These are phyloP conservation scores for Capsaspora owczarzaki DNA, from an alignment of 78 protist genomes.

Conservation along the genomic window DNA sequence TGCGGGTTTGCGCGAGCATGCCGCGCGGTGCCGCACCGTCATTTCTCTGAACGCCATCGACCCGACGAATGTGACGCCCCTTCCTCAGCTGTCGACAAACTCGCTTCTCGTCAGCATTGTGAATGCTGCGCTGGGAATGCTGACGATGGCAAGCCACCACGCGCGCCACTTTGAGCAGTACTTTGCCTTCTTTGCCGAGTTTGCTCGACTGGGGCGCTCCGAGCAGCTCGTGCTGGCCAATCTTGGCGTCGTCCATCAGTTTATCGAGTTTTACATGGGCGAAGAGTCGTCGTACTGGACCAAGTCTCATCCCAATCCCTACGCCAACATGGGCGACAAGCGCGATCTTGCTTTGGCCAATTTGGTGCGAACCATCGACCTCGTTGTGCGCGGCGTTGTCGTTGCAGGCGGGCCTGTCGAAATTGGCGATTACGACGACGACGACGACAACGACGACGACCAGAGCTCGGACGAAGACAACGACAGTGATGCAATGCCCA, in stretches of 20 bases:
- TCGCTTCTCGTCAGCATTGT: background rate
- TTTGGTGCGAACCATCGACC: background rate
- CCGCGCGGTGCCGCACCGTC: background rate
- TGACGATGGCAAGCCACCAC: background rate
- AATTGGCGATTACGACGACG: background rate
- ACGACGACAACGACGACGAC: background rate
- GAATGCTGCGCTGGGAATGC: background rate
- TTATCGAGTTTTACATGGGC: background rate
- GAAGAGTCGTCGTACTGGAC: background rate
- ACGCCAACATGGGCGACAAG: background rate
- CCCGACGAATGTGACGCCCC: too few relatives aligned
- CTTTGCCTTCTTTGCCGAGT: background rate
- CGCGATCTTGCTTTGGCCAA: background rate
- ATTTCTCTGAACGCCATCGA: too few relatives aligned
- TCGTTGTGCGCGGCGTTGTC: background rate
- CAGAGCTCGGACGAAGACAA: background rate
- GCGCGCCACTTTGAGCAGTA: background rate
- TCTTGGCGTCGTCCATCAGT: background rate
- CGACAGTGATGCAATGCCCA: too few relatives aligned
- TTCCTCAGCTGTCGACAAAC: background rate
- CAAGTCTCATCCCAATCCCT: background rate
- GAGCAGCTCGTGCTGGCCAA: background rate
- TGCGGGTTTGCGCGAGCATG: background rate
- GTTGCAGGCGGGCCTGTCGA: background rate
- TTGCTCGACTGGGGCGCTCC: background rate